These are phyloP conservation scores for Wickerhamiella parazyma DNA, from an alignment of 805 yeast genomes.

Conservation along the genomic window DNA sequence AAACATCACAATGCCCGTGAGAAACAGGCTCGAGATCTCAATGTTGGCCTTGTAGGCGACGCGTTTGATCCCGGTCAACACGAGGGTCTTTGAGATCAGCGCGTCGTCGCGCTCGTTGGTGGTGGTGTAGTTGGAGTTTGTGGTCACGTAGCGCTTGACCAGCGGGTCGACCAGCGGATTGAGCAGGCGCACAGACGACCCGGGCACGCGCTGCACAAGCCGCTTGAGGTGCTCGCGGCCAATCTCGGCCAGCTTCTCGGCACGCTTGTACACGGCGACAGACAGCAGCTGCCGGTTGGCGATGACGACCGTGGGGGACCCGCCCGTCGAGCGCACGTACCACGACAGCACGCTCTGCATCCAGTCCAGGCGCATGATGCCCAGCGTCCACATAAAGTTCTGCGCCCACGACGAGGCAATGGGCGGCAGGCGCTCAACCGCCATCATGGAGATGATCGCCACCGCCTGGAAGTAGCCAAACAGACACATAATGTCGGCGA, in stretches of 20 bases:
- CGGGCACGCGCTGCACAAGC: not conserved
- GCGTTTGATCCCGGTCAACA: constrained; percentile 83
- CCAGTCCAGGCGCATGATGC: constrained; percentile 61
- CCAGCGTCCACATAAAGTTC: constrained; percentile 93
- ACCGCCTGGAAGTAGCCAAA: constrained; percentile 89
- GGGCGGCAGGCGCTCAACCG: constrained; percentile 83
- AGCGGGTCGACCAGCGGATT: constrained; percentile 6
- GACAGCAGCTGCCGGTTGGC: constrained; percentile 52
- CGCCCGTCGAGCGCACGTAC: constrained; percentile 56
- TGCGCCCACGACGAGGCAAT: constrained; percentile 98
- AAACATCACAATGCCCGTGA: constrained; percentile 77
- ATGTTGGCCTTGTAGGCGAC: constrained; percentile 74
- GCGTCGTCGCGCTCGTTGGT: constrained; percentile 43
- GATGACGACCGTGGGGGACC: constrained; percentile 64
- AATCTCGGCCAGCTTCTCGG: constrained; percentile 12
- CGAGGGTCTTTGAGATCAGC: constrained; percentile 54
- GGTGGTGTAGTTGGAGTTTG: constrained; percentile 17
- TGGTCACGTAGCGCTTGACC: constrained; percentile 10
- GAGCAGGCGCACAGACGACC: not conserved
- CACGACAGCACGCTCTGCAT: constrained; percentile 40
- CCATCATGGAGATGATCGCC: constrained; percentile 91
- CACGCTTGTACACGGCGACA: constrained; percentile 56
- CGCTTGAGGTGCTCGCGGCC: not conserved
- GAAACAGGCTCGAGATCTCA: constrained; percentile 72
- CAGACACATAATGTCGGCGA: constrained; percentile 86